Conservation (phyloP, 331 rosid species). For the Erythrophleum ivorense region DNA sequence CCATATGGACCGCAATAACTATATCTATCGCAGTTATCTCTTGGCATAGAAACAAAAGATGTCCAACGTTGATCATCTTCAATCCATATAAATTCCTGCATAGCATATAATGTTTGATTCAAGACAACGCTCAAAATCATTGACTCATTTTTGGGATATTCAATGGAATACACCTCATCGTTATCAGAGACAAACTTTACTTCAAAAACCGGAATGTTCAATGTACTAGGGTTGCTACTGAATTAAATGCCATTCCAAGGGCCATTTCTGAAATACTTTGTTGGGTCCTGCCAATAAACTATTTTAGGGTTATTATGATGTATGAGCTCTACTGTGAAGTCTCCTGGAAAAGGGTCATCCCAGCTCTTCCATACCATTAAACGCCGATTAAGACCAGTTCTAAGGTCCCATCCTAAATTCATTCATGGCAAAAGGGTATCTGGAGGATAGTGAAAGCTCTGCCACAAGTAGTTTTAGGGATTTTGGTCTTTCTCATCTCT, state of each 20-base stretch:
- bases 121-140: neutral
- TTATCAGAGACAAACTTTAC: neutral
- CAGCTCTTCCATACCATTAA: slow-evolving; percentile 41
- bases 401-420: slow-evolving; percentile 49
- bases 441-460: slow-evolving; percentile 40
- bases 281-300: neutral
- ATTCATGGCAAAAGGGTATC: slow-evolving; percentile 43
- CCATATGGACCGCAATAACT: slow-evolving; percentile 45
- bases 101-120: neutral
- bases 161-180: neutral
- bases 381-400: slow-evolving; percentile 28
- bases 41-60: slow-evolving; percentile 31
- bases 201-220: neutral
- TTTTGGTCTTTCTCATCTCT: slow-evolving; percentile 37
- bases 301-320: slow-evolving; percentile 34
- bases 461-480: slow-evolving; percentile 9
- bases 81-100: neutral
- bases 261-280: neutral
- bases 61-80: slow-evolving; percentile 34
- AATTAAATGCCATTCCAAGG: neutral
- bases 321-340: slow-evolving; percentile 26
- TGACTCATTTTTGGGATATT: neutral
- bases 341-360: slow-evolving; percentile 46
- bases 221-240: neutral
- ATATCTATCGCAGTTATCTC: slow-evolving; percentile 37